Evolutionary conservation across 2,329 filamentous ascomycete species (phyloP), one percentile per base, ranked within the genome.

Genomic region (Cadophora sp.): DNA sequence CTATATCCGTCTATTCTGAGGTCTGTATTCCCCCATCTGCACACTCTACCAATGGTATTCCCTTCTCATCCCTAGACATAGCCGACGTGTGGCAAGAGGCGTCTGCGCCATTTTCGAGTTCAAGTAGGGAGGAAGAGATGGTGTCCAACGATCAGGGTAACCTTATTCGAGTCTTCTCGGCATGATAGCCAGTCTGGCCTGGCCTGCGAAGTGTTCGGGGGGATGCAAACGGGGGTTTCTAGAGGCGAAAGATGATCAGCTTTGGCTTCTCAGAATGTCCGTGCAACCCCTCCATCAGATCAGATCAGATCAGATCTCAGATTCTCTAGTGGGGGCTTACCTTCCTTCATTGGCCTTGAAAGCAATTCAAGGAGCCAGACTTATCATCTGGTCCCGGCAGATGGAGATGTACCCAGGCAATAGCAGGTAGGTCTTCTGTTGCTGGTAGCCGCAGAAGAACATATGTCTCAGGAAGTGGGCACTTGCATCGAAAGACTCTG

Each of bases 361-460:
- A 37, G 43, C n/a, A 55, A 22, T 40, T 48, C n/a, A 43, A 37
- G 50, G 14, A 59, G 31, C 29, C 48, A 48, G 55, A 65, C 56
- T 51, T 68, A 62, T 60, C 64, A 65, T 67, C 31, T 58, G 26
- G 66, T 62, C 68, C 68, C 55, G 68, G 62, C 65, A 68, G 53
- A 59, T 65, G 16, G 34, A 64, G 62, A 34, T 22, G 43, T 48
- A 22, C 43, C 43, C 6, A 22, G 43, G 43, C 4, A 48, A 22
- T 48, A 60, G 66, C 9, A 9, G 16, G 40, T 70, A 68, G 31
- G 65, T 64, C 67, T 24, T 64, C 34, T 34, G 40, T 29, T 65
- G 60, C 60, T 61, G 31, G 19, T 65, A 34, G 27, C 61, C 46
- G 29, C 69, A 73, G 68, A 71, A 70, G 71, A 66, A 71, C 68